Conservation (phyloP, 129 eudicot genomes). For the Erigeron canadensis region DNA sequence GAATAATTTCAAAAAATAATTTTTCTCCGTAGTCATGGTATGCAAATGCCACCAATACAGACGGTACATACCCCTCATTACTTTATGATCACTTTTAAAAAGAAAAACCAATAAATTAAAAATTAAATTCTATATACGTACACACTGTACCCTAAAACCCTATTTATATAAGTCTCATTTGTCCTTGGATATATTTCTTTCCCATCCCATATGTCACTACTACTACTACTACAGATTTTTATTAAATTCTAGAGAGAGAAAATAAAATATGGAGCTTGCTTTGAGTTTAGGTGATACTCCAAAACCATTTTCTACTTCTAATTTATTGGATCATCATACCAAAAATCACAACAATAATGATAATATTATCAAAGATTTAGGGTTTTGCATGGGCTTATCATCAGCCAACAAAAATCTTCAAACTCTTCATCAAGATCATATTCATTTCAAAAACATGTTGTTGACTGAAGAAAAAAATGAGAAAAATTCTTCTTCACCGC, state of each 20-base stretch:
- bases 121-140: slow-evolving; percentile 23
- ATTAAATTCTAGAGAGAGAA: slow-evolving; percentile 19
- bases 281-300: slow-evolving; percentile 82
- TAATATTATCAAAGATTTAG: slow-evolving; percentile 39
- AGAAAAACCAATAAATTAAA: not conserved
- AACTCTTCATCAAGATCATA: slow-evolving; percentile 6
- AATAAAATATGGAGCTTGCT: slow-evolving; percentile 74
- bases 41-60: too few relatives aligned
- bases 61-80: too few relatives aligned
- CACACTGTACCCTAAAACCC: slow-evolving; percentile 33
- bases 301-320: slow-evolving; percentile 48
- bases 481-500: slow-evolving; percentile 38
- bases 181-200: slow-evolving; percentile 16
- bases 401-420: not conserved
- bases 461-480: slow-evolving; percentile 9
- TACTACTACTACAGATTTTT: too few relatives aligned
- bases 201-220: slow-evolving; percentile 31
- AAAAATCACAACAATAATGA: slow-evolving; percentile 30
- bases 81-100: not conserved
- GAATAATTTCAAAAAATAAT: not conserved
- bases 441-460: slow-evolving; percentile 13
- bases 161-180: slow-evolving; percentile 36
- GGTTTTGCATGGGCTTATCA: slow-evolving; percentile 77
- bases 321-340: slow-evolving; percentile 49
- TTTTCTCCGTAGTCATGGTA: slow-evolving; percentile 16